phyloP scores from a whole-genome alignment of 2,329 filamentous ascomycete species.

The Claviceps maximensis region DNA sequence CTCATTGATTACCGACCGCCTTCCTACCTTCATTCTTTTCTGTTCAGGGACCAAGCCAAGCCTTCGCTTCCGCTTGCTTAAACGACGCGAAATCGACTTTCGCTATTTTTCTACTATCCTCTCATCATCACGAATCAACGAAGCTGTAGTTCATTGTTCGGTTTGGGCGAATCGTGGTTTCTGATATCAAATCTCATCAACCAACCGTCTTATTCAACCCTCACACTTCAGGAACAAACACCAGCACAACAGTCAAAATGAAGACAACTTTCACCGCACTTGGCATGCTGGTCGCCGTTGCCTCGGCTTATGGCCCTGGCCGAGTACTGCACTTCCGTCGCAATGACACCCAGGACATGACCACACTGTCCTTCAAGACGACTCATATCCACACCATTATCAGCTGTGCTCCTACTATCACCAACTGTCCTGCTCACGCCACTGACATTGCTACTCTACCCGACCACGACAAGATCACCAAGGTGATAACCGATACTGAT shows the following conservation, averaged over 20 bases:
- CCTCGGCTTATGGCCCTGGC: constrained; percentile 25
- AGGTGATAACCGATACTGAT: no score
- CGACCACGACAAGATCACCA: no score
- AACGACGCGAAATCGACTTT: constrained; percentile 21
- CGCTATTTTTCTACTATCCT: constrained; percentile 9
- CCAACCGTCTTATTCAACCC: not conserved
- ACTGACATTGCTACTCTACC: no score
- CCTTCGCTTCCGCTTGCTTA: constrained; percentile 15
- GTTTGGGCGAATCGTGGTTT: not conserved
- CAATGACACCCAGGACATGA: constrained; percentile 17
- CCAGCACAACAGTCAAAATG: constrained; percentile 30
- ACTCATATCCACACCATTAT: constrained; percentile 44
- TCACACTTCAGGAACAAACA: not conserved
- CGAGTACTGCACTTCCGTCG: constrained; percentile 19
- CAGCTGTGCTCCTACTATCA: constrained; percentile 43
- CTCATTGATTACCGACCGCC: constrained; percentile 8
- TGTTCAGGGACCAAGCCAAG: constrained; percentile 18
- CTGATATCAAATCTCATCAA: not conserved
- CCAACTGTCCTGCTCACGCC: constrained; percentile 35
- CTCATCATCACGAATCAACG: not conserved
- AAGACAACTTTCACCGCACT: constrained; percentile 30
- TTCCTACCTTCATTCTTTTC: constrained; percentile 12
- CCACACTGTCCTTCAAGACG: constrained; percentile 36
- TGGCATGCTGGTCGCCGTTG: constrained; percentile 32
- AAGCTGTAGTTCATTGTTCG: not conserved